Evolutionary conservation across 2,329 filamentous ascomycete species (phyloP), one percentile per base, ranked within the genome.

Genomic region (Pseudogymnoascus sp.): DNA sequence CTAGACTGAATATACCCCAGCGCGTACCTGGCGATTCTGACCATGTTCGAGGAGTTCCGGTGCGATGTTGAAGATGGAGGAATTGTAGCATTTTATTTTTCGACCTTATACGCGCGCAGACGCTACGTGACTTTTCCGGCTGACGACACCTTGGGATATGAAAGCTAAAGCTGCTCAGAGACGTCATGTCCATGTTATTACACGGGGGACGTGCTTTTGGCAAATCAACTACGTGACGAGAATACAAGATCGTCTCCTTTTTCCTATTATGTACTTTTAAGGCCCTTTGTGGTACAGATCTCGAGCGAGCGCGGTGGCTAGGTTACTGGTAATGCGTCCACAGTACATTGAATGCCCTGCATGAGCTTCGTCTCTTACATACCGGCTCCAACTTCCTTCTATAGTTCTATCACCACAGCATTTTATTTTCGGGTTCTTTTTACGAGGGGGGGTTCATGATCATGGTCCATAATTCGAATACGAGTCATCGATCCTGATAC

Each of bases 1-100:
- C 77, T 99, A 86, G 81, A 58, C 31, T 55, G 45, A 55, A 55
- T 55, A 55, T 55, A 55, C 45, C 45, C 45, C 45, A 55, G n/a
- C 45, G 45, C 45, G 45, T 55, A 33, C 45, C 45, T 55, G 45
- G 45, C 45, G 45, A 31, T 55, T 13, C 45, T 18, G 45, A 12
- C 45, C 45, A 31, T 18, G n/a, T 55, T 55, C 45, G 45, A 55
- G 45, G 45, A 55, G 45, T 33, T 55, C 45, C 45, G 45, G 45
- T n/a, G 29, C 9, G 45, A 55, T 55, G 13, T 18, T 55, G 45
- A 55, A 31, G 45, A 52, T 18, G 45, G 45, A 21, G 37, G 27
- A 15, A 55, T 55, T 55, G 45, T 55, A 33, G 27, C 45, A 55
- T 18, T 18, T 18, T 18, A 18, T 18, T 55, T 55, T 55, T 33